These are phyloP conservation scores for rapeseed (Brassica napus) DNA, from an alignment of 345 rosid species.

Conservation along the genomic window Da-Ae NC_063446.1:58484501-58485000, in stretches of 20 bases:
- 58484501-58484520: too few species aligned
- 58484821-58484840: background rate
- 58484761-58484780: background rate
- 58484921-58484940: background rate
- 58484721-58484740: background rate
- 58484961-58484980: background rate
- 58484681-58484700: background rate
- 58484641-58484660: background rate
- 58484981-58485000: background rate
- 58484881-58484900: background rate
- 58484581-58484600: background rate
- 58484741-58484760: background rate
- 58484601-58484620: constrained; percentile 1
- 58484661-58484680: background rate
- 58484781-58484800: background rate
- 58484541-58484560: too few species aligned
- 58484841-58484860: background rate
- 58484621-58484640: background rate
- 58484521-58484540: too few species aligned
- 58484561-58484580: background rate
- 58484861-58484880: background rate
- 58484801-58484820: background rate
- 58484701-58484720: background rate
- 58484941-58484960: background rate
- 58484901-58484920: background rate